Evolutionary conservation across 1,139 yeast species (phyloP), one percentile per base, ranked within the genome.

Genomic region (Magnusiomyces paraingens): DNA sequence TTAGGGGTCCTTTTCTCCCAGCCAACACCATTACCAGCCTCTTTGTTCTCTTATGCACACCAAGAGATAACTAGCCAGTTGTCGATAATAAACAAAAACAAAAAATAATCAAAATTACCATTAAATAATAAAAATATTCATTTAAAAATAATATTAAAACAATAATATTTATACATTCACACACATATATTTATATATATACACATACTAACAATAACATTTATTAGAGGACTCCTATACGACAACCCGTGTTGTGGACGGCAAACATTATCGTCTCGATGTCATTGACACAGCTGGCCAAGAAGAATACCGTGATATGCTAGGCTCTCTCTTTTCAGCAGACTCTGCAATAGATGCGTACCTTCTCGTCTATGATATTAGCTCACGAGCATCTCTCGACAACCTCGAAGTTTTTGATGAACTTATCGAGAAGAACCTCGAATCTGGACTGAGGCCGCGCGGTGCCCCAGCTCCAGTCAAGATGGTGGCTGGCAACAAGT

Each of bases 331-430:
- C 52, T 68, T 65, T 57, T 87, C 64, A 46, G 62, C 86, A 64
- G 89, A 89, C 83, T 79, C 94, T 61, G 83, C 93, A 11, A 96
- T 96, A 50, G 95, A 89, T 68, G 97, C 96, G 17, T 90, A 88
- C 65, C 72, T 90, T 53, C 73, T 90, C 59, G 96, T 89, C 17
- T 90, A 90, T 68, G 87, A 94, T 40, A 91, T 90, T 60, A 88
- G 93, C 53, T 86, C 90, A 57, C 77, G 83, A 58, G 83, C 83
- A 62, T 86, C 95, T 5, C 79, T 88, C 64, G 90, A 88, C 64
- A 95, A 89, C 69, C 76, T 90, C 63, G 80, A 83, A 64, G 81
- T 84, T 47, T 90, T 89, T 64, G 84, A 87, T 69, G 95, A 88
- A 64, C 93, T 89, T 69, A 88, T 90, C 57, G 79, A 82, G 61